phyloP scores from a whole-genome alignment of 2,329 filamentous ascomycete genomes.

The Ploettnerulaceae sp. region DNA sequence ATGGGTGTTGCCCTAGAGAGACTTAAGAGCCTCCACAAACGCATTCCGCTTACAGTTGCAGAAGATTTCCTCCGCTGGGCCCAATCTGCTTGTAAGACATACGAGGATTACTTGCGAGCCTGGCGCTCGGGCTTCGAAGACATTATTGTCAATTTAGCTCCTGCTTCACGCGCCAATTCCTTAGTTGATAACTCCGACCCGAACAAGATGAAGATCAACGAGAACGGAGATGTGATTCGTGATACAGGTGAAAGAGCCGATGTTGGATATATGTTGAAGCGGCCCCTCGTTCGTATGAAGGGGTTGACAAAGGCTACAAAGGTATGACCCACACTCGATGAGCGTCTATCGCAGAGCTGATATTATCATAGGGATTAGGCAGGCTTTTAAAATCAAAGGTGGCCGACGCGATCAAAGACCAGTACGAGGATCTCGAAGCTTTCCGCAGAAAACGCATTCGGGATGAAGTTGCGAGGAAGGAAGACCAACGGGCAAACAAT shows the following conservation, averaged over 20 bases:
- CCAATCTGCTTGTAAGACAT: slow-evolving; percentile 69
- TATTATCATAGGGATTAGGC: slow-evolving; percentile 19
- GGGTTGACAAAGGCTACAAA: slow-evolving; percentile 81
- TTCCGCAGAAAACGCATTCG: slow-evolving; percentile 70
- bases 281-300: slow-evolving; percentile 82
- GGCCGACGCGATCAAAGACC: slow-evolving; percentile 30
- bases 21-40: slow-evolving; percentile 72
- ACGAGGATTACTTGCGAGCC: slow-evolving; percentile 77
- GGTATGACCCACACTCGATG: slow-evolving; percentile 38
- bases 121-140: slow-evolving; percentile 95
- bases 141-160: slow-evolving; percentile 86
- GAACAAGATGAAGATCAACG: slow-evolving; percentile 55
- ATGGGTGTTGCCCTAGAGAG: slow-evolving; percentile 91
- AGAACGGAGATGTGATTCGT: slow-evolving; percentile 56
- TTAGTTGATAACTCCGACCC: slow-evolving; percentile 54
- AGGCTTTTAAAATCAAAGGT: slow-evolving; percentile 41
- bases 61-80: slow-evolving; percentile 77
- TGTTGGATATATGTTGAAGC: slow-evolving; percentile 86
- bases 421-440: slow-evolving; percentile 64
- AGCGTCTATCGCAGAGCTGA: slow-evolving; percentile 14
- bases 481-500: slow-evolving; percentile 80
- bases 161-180: slow-evolving; percentile 46
- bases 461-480: slow-evolving; percentile 66
- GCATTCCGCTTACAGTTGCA: slow-evolving; percentile 69
- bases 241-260: slow-evolving; percentile 81